A percentile compares a stretch with the other conserved stretches of the same genome.
phyloP scores from a whole-genome alignment of 2,329 filamentous ascomycete genomes.

The Bipolaris cookei region DNA sequence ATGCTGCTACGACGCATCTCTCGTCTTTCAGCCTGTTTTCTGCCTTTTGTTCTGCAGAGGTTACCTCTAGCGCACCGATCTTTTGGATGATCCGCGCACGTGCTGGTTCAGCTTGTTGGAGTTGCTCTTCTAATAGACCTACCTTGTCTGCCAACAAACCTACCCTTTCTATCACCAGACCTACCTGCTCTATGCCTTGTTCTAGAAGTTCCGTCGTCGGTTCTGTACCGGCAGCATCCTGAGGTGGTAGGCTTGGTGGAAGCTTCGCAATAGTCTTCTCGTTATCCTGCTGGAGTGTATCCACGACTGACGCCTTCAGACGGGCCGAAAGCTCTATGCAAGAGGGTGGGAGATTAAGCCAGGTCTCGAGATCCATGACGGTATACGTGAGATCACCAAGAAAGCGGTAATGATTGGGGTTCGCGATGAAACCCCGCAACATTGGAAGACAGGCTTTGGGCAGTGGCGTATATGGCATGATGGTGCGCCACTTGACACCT shows the following conservation, averaged over 20 bases:
- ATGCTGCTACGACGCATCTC: background rate
- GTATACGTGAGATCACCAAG: background rate
- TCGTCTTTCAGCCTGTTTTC: background rate
- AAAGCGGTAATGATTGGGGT: background rate
- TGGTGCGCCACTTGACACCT: constrained; percentile 4
- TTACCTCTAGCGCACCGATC: background rate
- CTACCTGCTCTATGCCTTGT: background rate
- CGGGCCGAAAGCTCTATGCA: background rate
- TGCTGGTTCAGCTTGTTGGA: background rate
- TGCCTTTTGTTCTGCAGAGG: background rate
- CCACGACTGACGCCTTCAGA: background rate
- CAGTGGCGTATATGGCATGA: constrained; percentile 12
- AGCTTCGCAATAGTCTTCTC: background rate
- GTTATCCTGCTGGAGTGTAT: background rate
- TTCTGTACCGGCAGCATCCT: background rate
- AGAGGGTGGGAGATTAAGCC: constrained; percentile 3
- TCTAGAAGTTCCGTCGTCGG: background rate
- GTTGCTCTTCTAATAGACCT: background rate
- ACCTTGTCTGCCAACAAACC: background rate
- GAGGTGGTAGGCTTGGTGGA: too few relatives aligned
- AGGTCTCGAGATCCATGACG: constrained; percentile 9
- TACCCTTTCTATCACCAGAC: background rate
- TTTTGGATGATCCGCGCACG: background rate
- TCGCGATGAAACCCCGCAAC: background rate
- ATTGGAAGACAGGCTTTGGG: constrained; percentile 1